Evolutionary conservation across 2,329 filamentous ascomycete species (phyloP).

Genomic region (Lachnum nothofagi): DNA sequence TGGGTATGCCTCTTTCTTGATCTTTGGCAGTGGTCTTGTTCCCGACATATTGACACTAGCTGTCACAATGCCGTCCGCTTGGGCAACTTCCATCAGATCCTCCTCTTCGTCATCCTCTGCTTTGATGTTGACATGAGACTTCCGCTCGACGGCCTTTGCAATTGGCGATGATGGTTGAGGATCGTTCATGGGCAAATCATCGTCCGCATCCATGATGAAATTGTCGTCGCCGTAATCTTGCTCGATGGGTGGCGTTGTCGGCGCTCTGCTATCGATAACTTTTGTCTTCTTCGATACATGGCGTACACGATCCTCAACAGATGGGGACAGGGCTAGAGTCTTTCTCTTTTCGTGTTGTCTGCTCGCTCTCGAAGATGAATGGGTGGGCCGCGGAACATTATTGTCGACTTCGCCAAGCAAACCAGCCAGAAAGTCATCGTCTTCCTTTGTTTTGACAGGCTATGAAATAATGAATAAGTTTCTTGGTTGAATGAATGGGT

Average conservation of each 20-base stretch:
- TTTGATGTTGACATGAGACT: conserved; percentile 53
- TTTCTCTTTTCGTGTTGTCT: conserved; percentile 74
- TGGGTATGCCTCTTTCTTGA: conserved; percentile 59
- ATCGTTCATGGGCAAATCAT: conserved; percentile 77
- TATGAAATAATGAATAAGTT: conserved; percentile 35
- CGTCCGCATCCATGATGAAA: conserved; percentile 53
- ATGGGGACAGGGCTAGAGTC: conserved; percentile 73
- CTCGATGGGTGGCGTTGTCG: conserved; percentile 43
- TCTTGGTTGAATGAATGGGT: not conserved
- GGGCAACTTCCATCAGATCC: conserved; percentile 82
- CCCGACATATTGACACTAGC: conserved; percentile 81
- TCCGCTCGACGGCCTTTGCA: conserved; percentile 70
- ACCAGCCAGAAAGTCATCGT: conserved; percentile 79
- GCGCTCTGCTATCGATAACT: conserved; percentile 44
- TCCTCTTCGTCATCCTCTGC: conserved; percentile 66
- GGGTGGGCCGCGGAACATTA: conserved; percentile 60
- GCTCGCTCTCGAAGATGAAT: conserved; percentile 58
- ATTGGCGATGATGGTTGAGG: conserved; percentile 82
- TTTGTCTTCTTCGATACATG: conserved; percentile 54
- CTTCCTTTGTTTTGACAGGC: conserved; percentile 76
- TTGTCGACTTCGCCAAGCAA: conserved; percentile 84
- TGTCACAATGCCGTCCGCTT: conserved; percentile 63
- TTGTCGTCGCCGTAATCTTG: conserved; percentile 53
- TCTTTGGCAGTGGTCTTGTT: conserved; percentile 70
- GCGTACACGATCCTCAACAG: conserved; percentile 46